A percentile compares a stretch with the other conserved stretches of the same genome.
Evolutionary conservation across 2,329 filamentous ascomycete species (phyloP).

Genomic region (Cryphonectria naterciae): DNA sequence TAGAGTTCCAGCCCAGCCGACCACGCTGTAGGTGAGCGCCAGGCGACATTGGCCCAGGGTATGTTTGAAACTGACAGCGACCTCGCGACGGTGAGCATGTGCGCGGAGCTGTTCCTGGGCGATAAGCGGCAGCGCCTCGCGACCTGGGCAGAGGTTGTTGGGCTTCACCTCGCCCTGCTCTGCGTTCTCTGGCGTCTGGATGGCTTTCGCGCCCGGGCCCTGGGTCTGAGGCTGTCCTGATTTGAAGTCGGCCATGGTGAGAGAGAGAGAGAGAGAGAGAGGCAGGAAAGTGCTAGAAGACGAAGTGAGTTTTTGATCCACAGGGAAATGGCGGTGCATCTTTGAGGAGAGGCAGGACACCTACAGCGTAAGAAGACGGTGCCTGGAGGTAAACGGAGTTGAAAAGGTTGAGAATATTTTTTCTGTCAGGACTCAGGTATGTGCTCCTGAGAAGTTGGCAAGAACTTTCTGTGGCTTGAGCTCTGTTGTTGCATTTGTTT

Average conservation of each 20-base stretch:
- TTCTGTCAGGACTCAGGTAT: background rate
- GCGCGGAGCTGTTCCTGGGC: constrained; percentile 12
- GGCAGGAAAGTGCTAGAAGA: background rate
- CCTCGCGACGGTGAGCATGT: constrained; percentile 16
- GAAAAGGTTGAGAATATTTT: background rate
- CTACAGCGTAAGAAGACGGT: background rate
- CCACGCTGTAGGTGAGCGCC: constrained; percentile 17
- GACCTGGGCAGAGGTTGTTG: background rate
- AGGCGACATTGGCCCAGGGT: constrained; percentile 20
- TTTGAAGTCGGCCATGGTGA: background rate
- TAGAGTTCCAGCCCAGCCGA: constrained; percentile 24
- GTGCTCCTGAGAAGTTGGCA: background rate
- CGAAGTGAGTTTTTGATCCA: background rate
- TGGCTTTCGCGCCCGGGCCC: background rate
- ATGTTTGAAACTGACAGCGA: constrained; percentile 12
- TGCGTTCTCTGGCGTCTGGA: background rate
- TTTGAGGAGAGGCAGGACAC: background rate
- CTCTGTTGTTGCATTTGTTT: background rate
- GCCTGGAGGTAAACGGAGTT: background rate
- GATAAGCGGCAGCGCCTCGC: background rate
- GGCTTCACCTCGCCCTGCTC: background rate
- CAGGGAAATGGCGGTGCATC: background rate
- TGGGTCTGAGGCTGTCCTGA: background rate
- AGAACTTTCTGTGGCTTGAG: background rate
- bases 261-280: background rate